Conservation (phyloP, 2,329 filamentous ascomycete genomes). For the Colletotrichum cuscutae region DNA sequence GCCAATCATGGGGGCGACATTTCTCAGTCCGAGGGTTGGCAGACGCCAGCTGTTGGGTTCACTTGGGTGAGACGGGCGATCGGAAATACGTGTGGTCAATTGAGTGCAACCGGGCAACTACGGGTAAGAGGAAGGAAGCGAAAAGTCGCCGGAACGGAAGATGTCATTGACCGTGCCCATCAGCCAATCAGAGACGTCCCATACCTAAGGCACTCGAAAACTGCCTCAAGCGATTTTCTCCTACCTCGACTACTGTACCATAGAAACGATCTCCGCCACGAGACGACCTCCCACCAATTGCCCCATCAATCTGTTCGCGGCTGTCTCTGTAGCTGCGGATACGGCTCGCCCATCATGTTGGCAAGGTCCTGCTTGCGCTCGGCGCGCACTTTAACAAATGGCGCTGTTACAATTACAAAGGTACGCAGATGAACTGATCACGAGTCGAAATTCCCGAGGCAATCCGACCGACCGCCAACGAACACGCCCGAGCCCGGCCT, state of each 20-base stretch:
- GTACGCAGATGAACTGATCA: constrained; percentile 65
- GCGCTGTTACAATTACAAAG: constrained; percentile 77
- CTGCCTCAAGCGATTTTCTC: constrained; percentile 36
- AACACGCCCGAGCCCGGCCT: constrained; percentile 23
- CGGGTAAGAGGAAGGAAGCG: constrained; percentile 27
- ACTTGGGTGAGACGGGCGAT: background rate
- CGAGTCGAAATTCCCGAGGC: constrained; percentile 47
- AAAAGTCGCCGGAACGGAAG: constrained; percentile 31
- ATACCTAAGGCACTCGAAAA: constrained; percentile 36
- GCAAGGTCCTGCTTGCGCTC: constrained; percentile 91
- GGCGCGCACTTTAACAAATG: constrained; percentile 85
- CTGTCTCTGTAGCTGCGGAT: constrained; percentile 49
- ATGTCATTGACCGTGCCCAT: constrained; percentile 27
- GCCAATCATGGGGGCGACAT: constrained; percentile 30
- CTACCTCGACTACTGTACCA: constrained; percentile 30
- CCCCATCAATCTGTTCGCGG: constrained; percentile 46
- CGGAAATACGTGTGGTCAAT: constrained; percentile 20
- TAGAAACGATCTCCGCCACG: constrained; percentile 36
- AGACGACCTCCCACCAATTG: constrained; percentile 46
- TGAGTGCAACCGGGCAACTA: constrained; percentile 17
- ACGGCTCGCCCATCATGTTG: constrained; percentile 79
- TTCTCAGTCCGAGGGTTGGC: constrained; percentile 26
- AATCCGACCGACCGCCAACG: constrained; percentile 37
- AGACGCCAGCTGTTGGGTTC: background rate
- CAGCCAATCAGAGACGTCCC: constrained; percentile 28